phyloP scores from a whole-genome alignment of 345 rosid genomes.

The Angophora floribunda region DNA sequence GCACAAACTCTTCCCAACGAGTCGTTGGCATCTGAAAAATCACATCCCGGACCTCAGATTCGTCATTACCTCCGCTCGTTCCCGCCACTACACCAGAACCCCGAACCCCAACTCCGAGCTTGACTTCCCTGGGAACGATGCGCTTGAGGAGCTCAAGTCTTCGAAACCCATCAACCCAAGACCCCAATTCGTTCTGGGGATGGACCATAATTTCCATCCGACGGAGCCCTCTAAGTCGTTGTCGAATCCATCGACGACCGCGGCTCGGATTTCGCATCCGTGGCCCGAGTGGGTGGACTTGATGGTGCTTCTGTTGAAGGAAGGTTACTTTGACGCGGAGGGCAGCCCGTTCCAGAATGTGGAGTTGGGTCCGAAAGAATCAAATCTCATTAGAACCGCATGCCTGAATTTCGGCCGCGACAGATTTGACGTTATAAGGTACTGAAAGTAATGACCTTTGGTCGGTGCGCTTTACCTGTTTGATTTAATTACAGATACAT shows the following conservation, averaged over 20 bases:
- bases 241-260: neutral
- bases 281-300: slow-evolving; percentile 84
- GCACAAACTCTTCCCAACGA: slow-evolving; percentile 19
- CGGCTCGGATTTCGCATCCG: slow-evolving; percentile 41
- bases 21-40: neutral
- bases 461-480: slow-evolving; percentile 13
- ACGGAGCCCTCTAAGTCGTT: neutral
- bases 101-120: neutral
- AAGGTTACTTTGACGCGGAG: slow-evolving; percentile 45
- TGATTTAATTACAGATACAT: neutral
- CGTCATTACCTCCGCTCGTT: slow-evolving; percentile 4
- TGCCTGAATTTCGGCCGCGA: slow-evolving; percentile 81
- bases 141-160: slow-evolving; percentile 9
- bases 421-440: slow-evolving; percentile 58
- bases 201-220: neutral
- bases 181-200: neutral
- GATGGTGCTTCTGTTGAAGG: slow-evolving; percentile 45
- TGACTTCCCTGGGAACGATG: neutral
- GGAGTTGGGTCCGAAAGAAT: slow-evolving; percentile 37
- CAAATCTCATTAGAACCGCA: slow-evolving; percentile 60
- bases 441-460: neutral
- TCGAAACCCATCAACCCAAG: slow-evolving; percentile 7
- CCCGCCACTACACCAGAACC: slow-evolving; percentile 13
- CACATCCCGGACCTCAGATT: neutral
- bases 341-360: slow-evolving; percentile 24